Conservation (phyloP, 495 filamentous ascomycete genomes). For the Penicillium antarcticum region DNA sequence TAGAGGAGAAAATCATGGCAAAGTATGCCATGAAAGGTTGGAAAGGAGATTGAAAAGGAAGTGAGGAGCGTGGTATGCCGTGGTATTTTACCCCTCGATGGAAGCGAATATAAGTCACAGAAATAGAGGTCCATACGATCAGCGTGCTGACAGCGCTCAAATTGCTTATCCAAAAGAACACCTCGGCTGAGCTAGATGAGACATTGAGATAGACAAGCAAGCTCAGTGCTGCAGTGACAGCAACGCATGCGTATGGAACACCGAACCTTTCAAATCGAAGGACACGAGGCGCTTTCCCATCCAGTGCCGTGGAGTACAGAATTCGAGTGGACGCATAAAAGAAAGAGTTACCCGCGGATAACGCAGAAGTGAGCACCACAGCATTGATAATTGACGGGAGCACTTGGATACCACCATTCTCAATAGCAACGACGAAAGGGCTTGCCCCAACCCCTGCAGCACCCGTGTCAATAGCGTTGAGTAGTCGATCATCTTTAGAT, state of each 20-base stretch:
- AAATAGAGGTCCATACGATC: conserved; percentile 54
- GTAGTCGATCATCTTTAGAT: conserved; percentile 11
- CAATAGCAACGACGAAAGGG: conserved; percentile 41
- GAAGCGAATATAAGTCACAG: conserved; percentile 55
- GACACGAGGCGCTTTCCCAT: conserved; percentile 60
- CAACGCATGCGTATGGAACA: conserved; percentile 39
- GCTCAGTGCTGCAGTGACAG: conserved; percentile 18
- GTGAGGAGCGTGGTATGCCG: conserved; percentile 34
- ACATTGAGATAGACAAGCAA: conserved; percentile 32
- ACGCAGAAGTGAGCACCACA: conserved; percentile 60
- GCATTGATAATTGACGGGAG: conserved; percentile 74
- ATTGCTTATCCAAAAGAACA: conserved; percentile 52
- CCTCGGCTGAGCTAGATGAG: conserved; percentile 23
- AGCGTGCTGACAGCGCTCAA: conserved; percentile 50
- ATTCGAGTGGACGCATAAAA: conserved; percentile 69
- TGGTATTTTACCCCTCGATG: conserved; percentile 46
- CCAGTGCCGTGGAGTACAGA: conserved; percentile 64
- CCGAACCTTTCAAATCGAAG: conserved; percentile 42
- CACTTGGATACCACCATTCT: conserved; percentile 56
- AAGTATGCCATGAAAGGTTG: conserved; percentile 53
- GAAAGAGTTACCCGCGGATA: conserved; percentile 67
- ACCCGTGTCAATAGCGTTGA: conserved; percentile 32
- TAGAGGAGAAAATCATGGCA: conserved; percentile 43
- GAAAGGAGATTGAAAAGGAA: conserved; percentile 48
- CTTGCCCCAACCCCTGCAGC: conserved; percentile 35